Evolutionary conservation across 2,329 filamentous ascomycete genomes (phyloP).

Genomic region (Ophiosphaerella herpotricha): DNA sequence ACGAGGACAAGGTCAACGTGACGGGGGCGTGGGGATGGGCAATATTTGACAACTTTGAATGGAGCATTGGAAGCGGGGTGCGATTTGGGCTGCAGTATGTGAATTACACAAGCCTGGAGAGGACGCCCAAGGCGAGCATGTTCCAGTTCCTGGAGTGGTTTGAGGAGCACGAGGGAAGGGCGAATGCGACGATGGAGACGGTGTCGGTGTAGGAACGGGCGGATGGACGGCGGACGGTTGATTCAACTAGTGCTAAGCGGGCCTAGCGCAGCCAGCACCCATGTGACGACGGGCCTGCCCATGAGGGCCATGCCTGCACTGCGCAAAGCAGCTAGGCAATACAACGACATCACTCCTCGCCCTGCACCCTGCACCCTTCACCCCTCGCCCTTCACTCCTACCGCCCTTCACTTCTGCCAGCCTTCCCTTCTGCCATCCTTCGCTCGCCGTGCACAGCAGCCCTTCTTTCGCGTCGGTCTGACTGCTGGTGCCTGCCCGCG

Average conservation of each 20-base stretch:
- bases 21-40: constrained; percentile 51
- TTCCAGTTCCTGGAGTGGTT: constrained; percentile 53
- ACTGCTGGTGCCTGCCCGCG: constrained; percentile 25
- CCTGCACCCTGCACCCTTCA: no score
- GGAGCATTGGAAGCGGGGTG: constrained; percentile 42
- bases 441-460: neutral
- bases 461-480: constrained; percentile 2
- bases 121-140: constrained; percentile 50
- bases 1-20: constrained; percentile 48
- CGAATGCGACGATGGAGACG: constrained; percentile 32
- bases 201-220: no score
- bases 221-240: no score
- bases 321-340: neutral
- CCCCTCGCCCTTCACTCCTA: no score
- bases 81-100: constrained; percentile 52
- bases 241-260: neutral
- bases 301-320: constrained; percentile 13
- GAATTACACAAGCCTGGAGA: constrained; percentile 47
- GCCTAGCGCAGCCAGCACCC: constrained; percentile 22
- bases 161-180: constrained; percentile 33
- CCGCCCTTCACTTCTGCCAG: no score
- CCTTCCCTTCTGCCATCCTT: no score
- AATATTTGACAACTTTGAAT: constrained; percentile 51
- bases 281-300: constrained; percentile 10
- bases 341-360: no score